Conservation (phyloP, 78 protist genomes). For the Polysphondylium violaceum region DNA sequence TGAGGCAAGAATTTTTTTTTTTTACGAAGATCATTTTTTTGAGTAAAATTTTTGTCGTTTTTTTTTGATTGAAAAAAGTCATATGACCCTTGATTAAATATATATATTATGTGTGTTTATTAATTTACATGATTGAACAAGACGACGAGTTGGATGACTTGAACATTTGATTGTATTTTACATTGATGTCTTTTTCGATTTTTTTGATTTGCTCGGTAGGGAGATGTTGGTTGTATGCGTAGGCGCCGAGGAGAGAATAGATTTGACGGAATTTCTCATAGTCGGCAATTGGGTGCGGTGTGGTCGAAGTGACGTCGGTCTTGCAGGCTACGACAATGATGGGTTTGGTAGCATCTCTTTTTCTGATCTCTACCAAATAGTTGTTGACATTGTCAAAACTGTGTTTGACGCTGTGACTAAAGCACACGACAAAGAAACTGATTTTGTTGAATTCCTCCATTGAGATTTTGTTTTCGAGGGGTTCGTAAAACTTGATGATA, state of each 20-base stretch:
- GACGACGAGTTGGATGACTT: neutral
- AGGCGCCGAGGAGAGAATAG: constrained; percentile 21
- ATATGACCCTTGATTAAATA: neutral
- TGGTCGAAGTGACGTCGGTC: constrained; percentile 4
- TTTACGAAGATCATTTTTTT: neutral
- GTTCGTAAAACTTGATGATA: constrained; percentile 7
- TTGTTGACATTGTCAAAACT: constrained; percentile 1
- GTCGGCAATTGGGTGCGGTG: neutral
- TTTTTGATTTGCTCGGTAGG: constrained; percentile 9
- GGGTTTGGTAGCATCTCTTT: constrained; percentile 22
- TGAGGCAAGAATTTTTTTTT: constrained; percentile 1
- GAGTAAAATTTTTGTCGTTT: neutral
- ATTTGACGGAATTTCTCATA: neutral
- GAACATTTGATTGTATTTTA: neutral
- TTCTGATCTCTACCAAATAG: constrained; percentile 38
- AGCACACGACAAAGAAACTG: constrained; percentile 26
- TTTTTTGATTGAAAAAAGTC: too few species aligned
- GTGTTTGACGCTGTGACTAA: neutral
- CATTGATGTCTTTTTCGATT: neutral
- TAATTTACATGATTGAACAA: constrained; percentile 48
- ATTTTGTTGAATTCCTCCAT: neutral
- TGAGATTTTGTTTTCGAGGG: neutral
- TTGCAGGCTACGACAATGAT: neutral
- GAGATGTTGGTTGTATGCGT: constrained; percentile 3
- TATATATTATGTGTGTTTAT: neutral